Evolutionary conservation across 1,284 basidiomycete species (phyloP).

Genomic region (Nidula niveotomentosa): DNA sequence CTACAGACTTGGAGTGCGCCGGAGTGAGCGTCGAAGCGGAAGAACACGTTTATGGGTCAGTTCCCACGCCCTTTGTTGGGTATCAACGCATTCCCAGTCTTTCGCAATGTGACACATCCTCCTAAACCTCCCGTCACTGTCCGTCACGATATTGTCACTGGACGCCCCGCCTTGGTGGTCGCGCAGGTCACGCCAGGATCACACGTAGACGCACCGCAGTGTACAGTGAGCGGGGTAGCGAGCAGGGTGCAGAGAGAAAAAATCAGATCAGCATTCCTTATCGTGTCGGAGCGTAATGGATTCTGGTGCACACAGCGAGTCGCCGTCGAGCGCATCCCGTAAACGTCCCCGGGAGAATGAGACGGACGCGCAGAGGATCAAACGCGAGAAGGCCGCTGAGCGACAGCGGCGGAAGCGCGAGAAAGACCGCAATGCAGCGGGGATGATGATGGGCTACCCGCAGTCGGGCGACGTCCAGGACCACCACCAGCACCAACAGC

Average conservation of each 20-base stretch:
- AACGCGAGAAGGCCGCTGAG: slow-evolving; percentile 80
- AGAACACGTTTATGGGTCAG: too few species aligned
- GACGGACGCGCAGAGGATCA: slow-evolving; percentile 64
- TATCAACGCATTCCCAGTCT: too few species aligned
- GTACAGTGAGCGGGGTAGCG: background rate
- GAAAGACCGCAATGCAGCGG: slow-evolving; percentile 56
- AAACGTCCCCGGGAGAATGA: slow-evolving; percentile 71
- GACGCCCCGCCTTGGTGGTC: slow-evolving; percentile 26
- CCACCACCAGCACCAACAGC: slow-evolving; percentile 16
- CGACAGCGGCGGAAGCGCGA: slow-evolving; percentile 77
- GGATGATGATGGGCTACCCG: slow-evolving; percentile 37
- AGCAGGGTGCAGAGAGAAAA: background rate
- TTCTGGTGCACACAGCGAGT: slow-evolving; percentile 13
- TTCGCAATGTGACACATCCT: too few species aligned
- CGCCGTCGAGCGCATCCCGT: slow-evolving; percentile 26
- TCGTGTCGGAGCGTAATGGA: slow-evolving; percentile 7
- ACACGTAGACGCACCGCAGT: slow-evolving; percentile 19
- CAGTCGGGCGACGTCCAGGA: slow-evolving; percentile 19
- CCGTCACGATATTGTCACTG: slow-evolving; percentile 45
- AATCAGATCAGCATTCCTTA: background rate
- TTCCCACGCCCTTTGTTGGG: too few species aligned
- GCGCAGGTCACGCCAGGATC: slow-evolving; percentile 37
- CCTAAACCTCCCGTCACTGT: slow-evolving; percentile 32
- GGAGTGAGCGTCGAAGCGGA: too few species aligned
- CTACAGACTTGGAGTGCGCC: too few species aligned